A percentile compares a stretch with the other conserved stretches of the same genome.
phyloP scores from a whole-genome alignment of 345 rosid species.

The Eucalyptus grandis region DNA sequence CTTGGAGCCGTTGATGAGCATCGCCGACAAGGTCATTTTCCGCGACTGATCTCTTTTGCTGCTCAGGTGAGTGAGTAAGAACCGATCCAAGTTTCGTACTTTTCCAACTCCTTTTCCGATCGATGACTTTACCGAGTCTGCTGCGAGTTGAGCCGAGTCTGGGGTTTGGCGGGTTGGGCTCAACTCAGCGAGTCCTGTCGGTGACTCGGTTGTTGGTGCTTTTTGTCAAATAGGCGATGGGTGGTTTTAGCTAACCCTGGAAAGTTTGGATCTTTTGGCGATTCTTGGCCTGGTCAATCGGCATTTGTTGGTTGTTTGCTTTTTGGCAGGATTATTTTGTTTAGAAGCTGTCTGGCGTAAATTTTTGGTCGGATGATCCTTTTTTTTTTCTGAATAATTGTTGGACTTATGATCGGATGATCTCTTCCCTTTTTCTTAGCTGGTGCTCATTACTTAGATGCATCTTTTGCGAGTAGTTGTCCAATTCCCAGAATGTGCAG shows the following conservation, averaged over 20 bases:
- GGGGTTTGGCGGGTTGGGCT: neutral
- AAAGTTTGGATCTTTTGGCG: neutral
- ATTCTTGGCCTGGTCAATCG: neutral
- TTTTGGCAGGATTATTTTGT: neutral
- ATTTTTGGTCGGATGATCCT: neutral
- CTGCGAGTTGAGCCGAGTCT: neutral
- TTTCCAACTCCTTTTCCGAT: neutral
- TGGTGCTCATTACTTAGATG: neutral
- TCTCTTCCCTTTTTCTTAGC: neutral
- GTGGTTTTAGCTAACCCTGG: neutral
- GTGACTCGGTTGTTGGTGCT: neutral
- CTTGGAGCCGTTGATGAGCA: conserved; percentile 61
- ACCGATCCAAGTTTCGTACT: neutral
- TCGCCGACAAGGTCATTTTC: conserved; percentile 70
- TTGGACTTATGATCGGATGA: neutral
- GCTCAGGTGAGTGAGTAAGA: conserved; percentile 22
- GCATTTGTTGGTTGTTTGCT: neutral
- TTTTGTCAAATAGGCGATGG: neutral
- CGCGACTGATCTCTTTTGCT: conserved; percentile 36
- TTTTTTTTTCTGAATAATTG: neutral
- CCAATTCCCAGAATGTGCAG: neutral
- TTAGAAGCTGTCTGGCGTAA: neutral
- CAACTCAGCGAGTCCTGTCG: neutral
- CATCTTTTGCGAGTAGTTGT: neutral
- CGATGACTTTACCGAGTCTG: neutral